Conservation (phyloP, 306 rosid species). For the Morella rubra region DNA sequence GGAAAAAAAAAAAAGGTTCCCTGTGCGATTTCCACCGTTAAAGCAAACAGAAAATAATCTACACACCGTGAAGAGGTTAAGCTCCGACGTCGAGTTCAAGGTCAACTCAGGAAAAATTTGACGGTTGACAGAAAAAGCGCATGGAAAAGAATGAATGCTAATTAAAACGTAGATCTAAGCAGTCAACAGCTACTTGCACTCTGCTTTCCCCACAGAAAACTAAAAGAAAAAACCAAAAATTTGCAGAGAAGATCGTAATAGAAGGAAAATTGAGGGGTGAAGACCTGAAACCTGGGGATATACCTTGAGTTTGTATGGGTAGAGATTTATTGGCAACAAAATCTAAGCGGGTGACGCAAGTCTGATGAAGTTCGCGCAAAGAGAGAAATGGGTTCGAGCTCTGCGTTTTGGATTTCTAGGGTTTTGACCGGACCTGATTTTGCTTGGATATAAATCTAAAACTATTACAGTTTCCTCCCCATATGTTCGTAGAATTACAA, state of each 20-base stretch:
- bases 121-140: neutral
- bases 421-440: constrained; percentile 22
- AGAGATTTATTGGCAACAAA: neutral
- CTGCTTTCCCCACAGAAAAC: neutral
- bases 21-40: neutral
- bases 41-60: neutral
- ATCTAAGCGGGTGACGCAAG: neutral
- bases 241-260: neutral
- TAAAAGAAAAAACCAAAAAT: neutral
- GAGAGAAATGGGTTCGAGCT: neutral
- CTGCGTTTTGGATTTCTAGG: constrained; percentile 17
- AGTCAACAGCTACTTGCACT: neutral
- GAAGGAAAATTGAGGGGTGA: neutral
- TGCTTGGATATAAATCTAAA: neutral
- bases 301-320: neutral
- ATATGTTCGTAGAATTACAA: neutral
- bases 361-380: neutral
- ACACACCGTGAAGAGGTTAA: neutral
- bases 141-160: neutral
- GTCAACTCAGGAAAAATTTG: neutral
- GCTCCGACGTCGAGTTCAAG: neutral
- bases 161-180: constrained; percentile 10
- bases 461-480: neutral
- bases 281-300: neutral
- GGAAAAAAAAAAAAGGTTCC: neutral